Conservation (phyloP, 169 alveolate species). For the Theileria annulata region DNA sequence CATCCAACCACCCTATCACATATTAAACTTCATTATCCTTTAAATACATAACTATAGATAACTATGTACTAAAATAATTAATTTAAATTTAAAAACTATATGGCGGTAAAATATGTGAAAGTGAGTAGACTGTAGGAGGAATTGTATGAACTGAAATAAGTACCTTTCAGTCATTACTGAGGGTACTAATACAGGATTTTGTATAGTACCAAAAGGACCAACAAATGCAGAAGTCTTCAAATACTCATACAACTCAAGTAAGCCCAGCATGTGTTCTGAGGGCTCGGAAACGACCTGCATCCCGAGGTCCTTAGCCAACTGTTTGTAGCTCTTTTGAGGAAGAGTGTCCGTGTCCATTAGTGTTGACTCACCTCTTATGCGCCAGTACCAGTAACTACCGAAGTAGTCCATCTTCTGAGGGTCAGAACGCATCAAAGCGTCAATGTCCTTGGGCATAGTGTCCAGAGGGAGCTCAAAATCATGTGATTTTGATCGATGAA, state of each 20-base stretch:
- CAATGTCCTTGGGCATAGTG: conserved; percentile 85
- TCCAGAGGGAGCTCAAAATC: conserved; percentile 85
- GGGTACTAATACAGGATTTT: conserved; percentile 87
- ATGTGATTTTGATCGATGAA: conserved; percentile 79
- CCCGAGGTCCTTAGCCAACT: conserved; percentile 86
- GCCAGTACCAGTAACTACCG: conserved; percentile 86
- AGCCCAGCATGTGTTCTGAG: conserved; percentile 84
- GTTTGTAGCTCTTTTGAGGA: conserved; percentile 82
- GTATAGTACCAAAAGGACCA: conserved; percentile 88
- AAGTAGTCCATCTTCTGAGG: conserved; percentile 80
- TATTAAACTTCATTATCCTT: not conserved
- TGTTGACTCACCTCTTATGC: conserved; percentile 81
- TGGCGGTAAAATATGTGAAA: too few species aligned
- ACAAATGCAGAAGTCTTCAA: conserved; percentile 84
- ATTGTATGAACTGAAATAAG: not conserved
- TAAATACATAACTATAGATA: not conserved
- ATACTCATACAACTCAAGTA: conserved; percentile 86
- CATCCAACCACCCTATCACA: conserved; percentile 80
- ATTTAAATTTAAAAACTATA: too few species aligned
- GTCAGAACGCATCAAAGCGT: conserved; percentile 75
- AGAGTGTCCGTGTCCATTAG: conserved; percentile 77
- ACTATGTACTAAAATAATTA: too few species aligned
- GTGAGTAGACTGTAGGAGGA: not conserved
- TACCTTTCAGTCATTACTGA: conserved; percentile 80
- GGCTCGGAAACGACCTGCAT: conserved; percentile 80